These are phyloP conservation scores for Saposhnikovia divaricata DNA, from an alignment of 129 eudicot species.

Conservation along the genomic window DNA sequence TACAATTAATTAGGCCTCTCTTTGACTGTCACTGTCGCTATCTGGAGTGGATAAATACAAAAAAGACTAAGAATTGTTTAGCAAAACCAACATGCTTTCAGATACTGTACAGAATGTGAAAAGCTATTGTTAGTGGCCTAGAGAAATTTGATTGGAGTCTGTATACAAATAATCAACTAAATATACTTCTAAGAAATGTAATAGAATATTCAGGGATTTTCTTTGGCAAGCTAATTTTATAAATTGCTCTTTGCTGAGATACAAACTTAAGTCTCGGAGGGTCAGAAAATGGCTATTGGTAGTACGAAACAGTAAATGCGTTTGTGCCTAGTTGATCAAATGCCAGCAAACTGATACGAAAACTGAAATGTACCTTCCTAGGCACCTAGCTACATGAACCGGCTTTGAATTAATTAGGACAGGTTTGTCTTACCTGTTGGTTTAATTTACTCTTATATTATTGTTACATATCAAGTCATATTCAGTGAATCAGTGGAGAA, in stretches of 20 bases:
- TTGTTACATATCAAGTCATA: not conserved
- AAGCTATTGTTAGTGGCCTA: not conserved
- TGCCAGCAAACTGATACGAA: not conserved
- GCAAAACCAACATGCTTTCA: not conserved
- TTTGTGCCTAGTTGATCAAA: not conserved
- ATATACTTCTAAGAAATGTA: not conserved
- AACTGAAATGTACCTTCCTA: not conserved
- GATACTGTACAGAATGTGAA: not conserved
- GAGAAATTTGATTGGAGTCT: not conserved
- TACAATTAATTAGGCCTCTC: not conserved
- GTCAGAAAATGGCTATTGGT: not conserved
- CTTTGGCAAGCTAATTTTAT: not conserved
- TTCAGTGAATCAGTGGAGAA: not conserved
- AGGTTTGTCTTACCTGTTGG: not conserved
- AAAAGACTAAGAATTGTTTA: not conserved
- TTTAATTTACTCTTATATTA: not conserved
- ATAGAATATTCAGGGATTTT: not conserved
- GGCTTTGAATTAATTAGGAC: not conserved
- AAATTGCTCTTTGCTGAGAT: not conserved
- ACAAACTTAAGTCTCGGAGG: not conserved
- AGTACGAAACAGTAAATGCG: not conserved
- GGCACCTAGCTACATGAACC: not conserved
- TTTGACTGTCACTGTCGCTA: not conserved
- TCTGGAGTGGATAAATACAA: not conserved
- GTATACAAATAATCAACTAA: not conserved